Percentiles rank a stretch among this genome's conserved stretches.
These are phyloP conservation scores for Fusarium sp. DNA, from an alignment of 2,329 filamentous ascomycete species.

Conservation along the genomic window DNA sequence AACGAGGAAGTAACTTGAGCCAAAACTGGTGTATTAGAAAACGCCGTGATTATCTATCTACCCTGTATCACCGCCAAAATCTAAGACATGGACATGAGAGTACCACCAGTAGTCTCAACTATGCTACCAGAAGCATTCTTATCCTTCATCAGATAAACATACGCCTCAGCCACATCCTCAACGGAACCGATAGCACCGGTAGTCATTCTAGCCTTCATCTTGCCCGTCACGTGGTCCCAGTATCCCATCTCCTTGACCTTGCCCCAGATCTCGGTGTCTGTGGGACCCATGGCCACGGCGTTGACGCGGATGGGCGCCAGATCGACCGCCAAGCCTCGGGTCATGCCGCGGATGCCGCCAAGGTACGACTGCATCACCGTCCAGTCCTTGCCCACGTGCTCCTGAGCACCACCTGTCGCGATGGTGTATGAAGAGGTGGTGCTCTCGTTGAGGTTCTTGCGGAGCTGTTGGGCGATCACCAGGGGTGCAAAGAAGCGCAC, in stretches of 20 bases:
- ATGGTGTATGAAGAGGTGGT: conserved; percentile 31
- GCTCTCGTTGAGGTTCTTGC: conserved; percentile 28
- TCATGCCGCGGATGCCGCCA: conserved; percentile 27
- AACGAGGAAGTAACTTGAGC: background rate
- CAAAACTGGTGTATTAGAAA: background rate
- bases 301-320: conserved; percentile 36
- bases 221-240: conserved; percentile 27
- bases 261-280: conserved; percentile 34
- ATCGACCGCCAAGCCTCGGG: conserved; percentile 33
- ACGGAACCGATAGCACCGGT: conserved; percentile 26
- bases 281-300: conserved; percentile 27
- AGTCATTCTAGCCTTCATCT: conserved; percentile 27
- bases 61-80: background rate
- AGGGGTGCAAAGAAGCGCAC: conserved; percentile 36
- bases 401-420: conserved; percentile 24
- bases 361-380: conserved; percentile 29
- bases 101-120: conserved; percentile 37
- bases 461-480: conserved; percentile 33
- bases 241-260: conserved; percentile 29
- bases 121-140: conserved; percentile 34
- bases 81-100: conserved; percentile 31
- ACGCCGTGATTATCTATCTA: background rate
- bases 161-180: conserved; percentile 37
- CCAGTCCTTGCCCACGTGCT: conserved; percentile 34
- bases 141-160: conserved; percentile 42